phyloP scores from a whole-genome alignment of 2,329 filamentous ascomycete species.

The Neofusicoccum cordaticola region DNA sequence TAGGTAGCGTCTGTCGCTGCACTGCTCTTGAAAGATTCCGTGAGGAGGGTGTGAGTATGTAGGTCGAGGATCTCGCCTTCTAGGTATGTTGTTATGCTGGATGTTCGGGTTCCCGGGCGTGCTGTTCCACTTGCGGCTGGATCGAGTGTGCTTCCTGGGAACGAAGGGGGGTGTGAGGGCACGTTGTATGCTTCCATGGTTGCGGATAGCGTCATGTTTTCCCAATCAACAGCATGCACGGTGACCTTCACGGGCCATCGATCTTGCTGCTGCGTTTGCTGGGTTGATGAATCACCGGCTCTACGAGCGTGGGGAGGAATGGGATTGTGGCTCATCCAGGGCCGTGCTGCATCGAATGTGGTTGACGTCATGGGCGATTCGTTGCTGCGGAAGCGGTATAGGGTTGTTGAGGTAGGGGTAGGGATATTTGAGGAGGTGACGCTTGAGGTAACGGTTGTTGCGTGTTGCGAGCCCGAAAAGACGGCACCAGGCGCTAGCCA shows the following conservation, averaged over 20 bases:
- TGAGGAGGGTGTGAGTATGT: slow-evolving; percentile 50
- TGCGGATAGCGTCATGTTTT: slow-evolving; percentile 60
- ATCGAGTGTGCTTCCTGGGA: slow-evolving; percentile 21
- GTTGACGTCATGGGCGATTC: slow-evolving; percentile 23
- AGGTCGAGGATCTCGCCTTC: slow-evolving; percentile 69
- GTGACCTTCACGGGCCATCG: slow-evolving; percentile 67
- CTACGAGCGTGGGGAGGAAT: slow-evolving; percentile 26
- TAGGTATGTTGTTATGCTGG: slow-evolving; percentile 61
- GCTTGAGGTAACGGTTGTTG: slow-evolving; percentile 39
- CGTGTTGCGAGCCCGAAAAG: slow-evolving; percentile 62
- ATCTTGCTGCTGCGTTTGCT: slow-evolving; percentile 46
- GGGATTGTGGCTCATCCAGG: slow-evolving; percentile 38
- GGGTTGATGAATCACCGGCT: slow-evolving; percentile 18
- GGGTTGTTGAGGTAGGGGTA: slow-evolving; percentile 21
- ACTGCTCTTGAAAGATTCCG: slow-evolving; percentile 47
- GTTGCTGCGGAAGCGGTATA: slow-evolving; percentile 28
- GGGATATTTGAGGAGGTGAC: slow-evolving; percentile 20
- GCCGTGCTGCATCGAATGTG: slow-evolving; percentile 31
- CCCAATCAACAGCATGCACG: slow-evolving; percentile 60
- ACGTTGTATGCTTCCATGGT: slow-evolving; percentile 71
- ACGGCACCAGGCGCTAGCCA: slow-evolving; percentile 62
- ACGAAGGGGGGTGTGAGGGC: slow-evolving; percentile 45
- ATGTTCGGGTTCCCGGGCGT: slow-evolving; percentile 32
- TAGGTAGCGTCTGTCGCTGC: slow-evolving; percentile 46
- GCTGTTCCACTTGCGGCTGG: not conserved